Evolutionary conservation across 1,284 basidiomycete genomes (phyloP).

Genomic region (Athelia psychrophila): DNA sequence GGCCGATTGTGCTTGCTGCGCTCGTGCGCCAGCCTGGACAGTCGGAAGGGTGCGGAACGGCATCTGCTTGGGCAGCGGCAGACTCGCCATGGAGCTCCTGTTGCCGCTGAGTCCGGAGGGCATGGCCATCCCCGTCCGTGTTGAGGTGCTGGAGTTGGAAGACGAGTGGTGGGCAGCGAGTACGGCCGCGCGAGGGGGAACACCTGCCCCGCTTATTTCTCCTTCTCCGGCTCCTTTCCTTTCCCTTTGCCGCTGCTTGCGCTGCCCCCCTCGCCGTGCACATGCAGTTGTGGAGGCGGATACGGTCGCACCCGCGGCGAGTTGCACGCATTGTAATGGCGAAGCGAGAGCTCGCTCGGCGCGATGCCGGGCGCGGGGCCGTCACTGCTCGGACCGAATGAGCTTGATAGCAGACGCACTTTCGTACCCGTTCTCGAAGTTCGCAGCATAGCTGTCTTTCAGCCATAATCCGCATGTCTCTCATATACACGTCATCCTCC

Average conservation of each 20-base stretch:
- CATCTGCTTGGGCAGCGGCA: constrained; percentile 43
- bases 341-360: too few relatives aligned
- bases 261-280: not conserved
- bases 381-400: too few relatives aligned
- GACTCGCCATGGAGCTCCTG: constrained; percentile 40
- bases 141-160: constrained; percentile 16
- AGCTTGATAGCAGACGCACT: too few relatives aligned
- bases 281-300: not conserved
- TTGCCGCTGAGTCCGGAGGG: constrained; percentile 23
- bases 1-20: not conserved
- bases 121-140: constrained; percentile 6
- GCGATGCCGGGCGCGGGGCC: too few relatives aligned
- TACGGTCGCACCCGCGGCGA: not conserved
- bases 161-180: constrained; percentile 28
- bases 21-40: too few relatives aligned
- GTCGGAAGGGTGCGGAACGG: constrained; percentile 39
- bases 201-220: constrained; percentile 11
- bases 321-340: too few relatives aligned
- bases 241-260: not conserved
- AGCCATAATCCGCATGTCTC: too few relatives aligned
- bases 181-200: constrained; percentile 34
- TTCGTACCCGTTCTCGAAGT: too few relatives aligned
- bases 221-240: not conserved
- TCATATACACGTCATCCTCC: too few relatives aligned
- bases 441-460: too few relatives aligned